A percentile compares a stretch with the other conserved stretches of the same genome.
phyloP scores from a whole-genome alignment of 306 rosid genomes.

The Fagus crenata region DNA sequence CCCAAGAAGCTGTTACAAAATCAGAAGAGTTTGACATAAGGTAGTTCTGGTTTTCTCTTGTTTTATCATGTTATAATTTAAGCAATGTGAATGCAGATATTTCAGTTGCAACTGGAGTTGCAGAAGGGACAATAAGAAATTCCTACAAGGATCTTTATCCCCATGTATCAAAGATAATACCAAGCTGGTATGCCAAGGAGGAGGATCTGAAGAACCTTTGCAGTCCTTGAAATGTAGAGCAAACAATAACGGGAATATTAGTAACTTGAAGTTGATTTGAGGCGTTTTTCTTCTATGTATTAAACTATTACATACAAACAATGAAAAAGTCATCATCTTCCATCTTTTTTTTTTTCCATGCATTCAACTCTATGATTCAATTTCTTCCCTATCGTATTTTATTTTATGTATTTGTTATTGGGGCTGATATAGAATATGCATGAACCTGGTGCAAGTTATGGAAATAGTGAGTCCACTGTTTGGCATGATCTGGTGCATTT shows the following conservation, averaged over 20 bases:
- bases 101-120: slow-evolving; percentile 93
- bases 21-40: slow-evolving; percentile 94
- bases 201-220: no score
- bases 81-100: slow-evolving; percentile 54
- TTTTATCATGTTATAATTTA: background rate
- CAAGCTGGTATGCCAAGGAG: no score
- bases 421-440: background rate
- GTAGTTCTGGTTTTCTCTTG: slow-evolving; percentile 40
- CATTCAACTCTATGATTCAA: slow-evolving; percentile 13
- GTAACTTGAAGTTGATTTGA: slow-evolving; percentile 27
- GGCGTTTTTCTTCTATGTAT: slow-evolving; percentile 27
- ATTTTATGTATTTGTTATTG: slow-evolving; percentile 6
- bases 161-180: no score
- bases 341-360: slow-evolving; percentile 12
- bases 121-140: slow-evolving; percentile 95
- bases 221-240: slow-evolving; percentile 73
- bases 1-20: slow-evolving; percentile 90
- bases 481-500: background rate
- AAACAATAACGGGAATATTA: slow-evolving; percentile 12
- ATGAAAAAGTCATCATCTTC: slow-evolving; percentile 11
- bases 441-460: background rate
- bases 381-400: no score
- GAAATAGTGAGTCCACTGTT: background rate
- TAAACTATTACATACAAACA: slow-evolving; percentile 30
- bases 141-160: slow-evolving; percentile 88